Evolutionary conservation across 257 asterid genomes (phyloP), one percentile per base, ranked within the genome.

Genomic region (Eucommia ulmoides): DNA sequence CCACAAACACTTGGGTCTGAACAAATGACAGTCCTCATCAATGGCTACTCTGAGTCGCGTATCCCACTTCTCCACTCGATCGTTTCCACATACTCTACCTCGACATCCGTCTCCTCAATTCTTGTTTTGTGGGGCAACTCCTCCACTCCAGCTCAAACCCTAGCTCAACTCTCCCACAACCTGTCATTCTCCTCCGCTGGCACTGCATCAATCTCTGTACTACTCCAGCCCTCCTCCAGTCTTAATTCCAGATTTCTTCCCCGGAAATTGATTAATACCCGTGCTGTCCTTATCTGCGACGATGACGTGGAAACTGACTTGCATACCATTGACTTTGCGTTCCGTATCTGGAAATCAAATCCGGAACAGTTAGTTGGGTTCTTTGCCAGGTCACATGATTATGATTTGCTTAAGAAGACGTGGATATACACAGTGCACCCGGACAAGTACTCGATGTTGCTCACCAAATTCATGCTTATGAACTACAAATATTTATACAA

Each of bases 341-440:
- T 84, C 76, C 49, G 50, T 2, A 38, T 69, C 7, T 85, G 93
- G 89, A 69, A 41, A 73, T 66, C 93, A 33, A 74, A 88, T 51
- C 82, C 93, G 51, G 78, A 72, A 17, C 81, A 76, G 8, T 19
- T 76, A 3, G 51, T 74, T 33, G 97, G 97, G 15, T 78, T 80
- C 63, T 89, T 89, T 69, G 93, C 87, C 23, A 66, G 96, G 53
- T 89, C 97, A 22, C 96, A 89, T 68, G 79, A 76, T 22, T 89
- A 75, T 60, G 96, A 82, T 64, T 21, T 84, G 49, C 52, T 55
- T 0, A 58, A 73, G 22, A 80, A 49, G 72, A 25, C 73, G 10
- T 85, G 96, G 96, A 80, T 84, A 33, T 89, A 89, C 82, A 75
- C 84, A 8, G 70, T 82, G 81, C 87, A 79, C 64, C 62, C 7